These are phyloP conservation scores for Clathrospora elynae DNA, from an alignment of 2,329 filamentous ascomycete species.

Conservation along the genomic window DNA sequence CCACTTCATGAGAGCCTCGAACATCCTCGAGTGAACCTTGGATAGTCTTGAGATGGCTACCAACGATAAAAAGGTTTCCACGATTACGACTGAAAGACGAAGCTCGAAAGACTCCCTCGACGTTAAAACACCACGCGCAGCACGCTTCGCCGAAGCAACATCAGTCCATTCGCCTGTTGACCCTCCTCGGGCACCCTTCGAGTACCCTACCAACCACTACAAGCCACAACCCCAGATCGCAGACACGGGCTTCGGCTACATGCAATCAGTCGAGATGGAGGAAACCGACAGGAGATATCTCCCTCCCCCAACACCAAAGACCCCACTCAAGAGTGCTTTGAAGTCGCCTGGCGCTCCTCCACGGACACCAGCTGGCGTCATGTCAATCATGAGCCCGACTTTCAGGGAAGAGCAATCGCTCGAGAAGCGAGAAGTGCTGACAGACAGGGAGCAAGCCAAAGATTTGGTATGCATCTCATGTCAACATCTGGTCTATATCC, in stretches of 20 bases:
- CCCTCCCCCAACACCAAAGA: conserved; percentile 68
- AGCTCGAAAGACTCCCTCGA: conserved; percentile 51
- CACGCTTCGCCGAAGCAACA: conserved; percentile 81
- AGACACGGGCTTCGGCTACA: conserved; percentile 92
- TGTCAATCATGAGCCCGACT: conserved; percentile 84
- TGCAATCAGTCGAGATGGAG: conserved; percentile 63
- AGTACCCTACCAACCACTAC: conserved; percentile 62
- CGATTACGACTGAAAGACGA: conserved; percentile 51
- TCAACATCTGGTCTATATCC: neutral
- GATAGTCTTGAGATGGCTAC: conserved; percentile 53
- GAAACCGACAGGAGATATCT: conserved; percentile 54
- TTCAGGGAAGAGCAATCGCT: conserved; percentile 86
- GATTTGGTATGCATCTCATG: conserved; percentile 75
- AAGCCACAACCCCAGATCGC: conserved; percentile 72
- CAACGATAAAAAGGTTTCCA: conserved; percentile 52
- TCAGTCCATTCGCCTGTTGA: conserved; percentile 78
- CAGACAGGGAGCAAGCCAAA: conserved; percentile 84
- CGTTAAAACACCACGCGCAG: conserved; percentile 70
- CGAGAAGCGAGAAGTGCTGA: conserved; percentile 79
- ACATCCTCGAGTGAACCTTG: conserved; percentile 36
- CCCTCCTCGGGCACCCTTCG: conserved; percentile 51
- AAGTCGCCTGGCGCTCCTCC: conserved; percentile 83
- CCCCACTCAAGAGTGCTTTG: conserved; percentile 87
- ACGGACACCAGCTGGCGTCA: conserved; percentile 55
- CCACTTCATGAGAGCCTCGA: conserved; percentile 43